phyloP scores from a whole-genome alignment of 306 rosid genomes.

The Acacia melanoxylon region DNA sequence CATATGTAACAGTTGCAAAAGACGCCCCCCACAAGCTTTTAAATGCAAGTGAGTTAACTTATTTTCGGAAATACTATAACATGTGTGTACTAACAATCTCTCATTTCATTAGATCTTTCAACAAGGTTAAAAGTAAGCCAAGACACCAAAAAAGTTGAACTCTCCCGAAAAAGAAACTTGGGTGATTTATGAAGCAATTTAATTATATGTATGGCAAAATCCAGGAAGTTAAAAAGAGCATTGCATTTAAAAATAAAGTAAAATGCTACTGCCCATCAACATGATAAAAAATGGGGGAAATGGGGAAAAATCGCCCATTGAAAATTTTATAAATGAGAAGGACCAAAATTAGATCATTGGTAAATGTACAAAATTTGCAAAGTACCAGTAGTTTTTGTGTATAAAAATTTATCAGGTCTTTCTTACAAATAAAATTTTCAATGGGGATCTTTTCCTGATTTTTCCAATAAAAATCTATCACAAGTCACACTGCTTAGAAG shows the following conservation, averaged over 20 bases:
- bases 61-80: neutral
- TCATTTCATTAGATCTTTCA: neutral
- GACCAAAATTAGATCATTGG: no score
- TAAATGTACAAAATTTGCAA: no score
- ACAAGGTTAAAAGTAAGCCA: neutral
- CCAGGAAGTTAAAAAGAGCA: neutral
- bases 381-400: no score
- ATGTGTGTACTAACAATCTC: neutral
- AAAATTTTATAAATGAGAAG: no score
- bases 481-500: neutral
- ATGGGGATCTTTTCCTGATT: no score
- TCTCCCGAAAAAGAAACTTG: neutral
- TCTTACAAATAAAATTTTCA: no score
- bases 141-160: neutral
- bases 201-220: neutral
- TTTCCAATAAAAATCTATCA: neutral
- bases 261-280: neutral
- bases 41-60: neutral
- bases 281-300: no score
- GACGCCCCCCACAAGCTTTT: neutral
- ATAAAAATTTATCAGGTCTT: no score
- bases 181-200: conserved; percentile 1
- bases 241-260: neutral
- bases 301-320: no score
- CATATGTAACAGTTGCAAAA: neutral